phyloP scores from a whole-genome alignment of 202 grass and related monocot genomes.

The Setaria italica region DNA sequence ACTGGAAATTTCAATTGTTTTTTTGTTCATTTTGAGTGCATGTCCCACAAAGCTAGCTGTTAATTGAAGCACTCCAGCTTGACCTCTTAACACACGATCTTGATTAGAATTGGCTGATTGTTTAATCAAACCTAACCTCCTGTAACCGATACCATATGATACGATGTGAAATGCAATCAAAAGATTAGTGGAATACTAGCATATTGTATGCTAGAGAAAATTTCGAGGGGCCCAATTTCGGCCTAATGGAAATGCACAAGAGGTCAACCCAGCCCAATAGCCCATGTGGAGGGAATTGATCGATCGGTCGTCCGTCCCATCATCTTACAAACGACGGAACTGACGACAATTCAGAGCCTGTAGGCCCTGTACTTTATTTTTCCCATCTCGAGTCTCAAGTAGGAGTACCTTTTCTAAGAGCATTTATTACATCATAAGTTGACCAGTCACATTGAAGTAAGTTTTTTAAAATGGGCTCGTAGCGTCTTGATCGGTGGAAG shows the following conservation, averaged over 20 bases:
- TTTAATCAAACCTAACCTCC: conserved; percentile 31
- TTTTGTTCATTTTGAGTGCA: conserved; percentile 17
- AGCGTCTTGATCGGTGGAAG: background rate
- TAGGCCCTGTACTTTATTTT: too few species aligned
- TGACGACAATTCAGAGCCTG: too few species aligned
- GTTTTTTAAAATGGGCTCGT: background rate
- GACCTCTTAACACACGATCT: conserved; percentile 10
- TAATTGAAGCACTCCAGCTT: conserved; percentile 34
- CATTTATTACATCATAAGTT: background rate
- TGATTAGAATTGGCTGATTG: background rate
- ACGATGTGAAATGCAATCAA: background rate
- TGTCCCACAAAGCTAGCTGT: conserved; percentile 22
- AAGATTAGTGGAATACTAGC: background rate
- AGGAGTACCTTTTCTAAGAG: background rate
- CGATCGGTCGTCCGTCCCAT: too few species aligned
- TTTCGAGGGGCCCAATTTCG: background rate
- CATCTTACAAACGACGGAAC: background rate
- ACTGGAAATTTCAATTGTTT: background rate
- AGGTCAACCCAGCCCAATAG: background rate
- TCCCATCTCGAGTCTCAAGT: too few species aligned
- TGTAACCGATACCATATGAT: conserved; percentile 3
- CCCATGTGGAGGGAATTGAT: too few species aligned
- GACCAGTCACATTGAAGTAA: background rate
- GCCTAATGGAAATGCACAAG: background rate
- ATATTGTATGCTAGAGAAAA: background rate